phyloP scores from a whole-genome alignment of 306 rosid species.

The Malus asiatica region DNA sequence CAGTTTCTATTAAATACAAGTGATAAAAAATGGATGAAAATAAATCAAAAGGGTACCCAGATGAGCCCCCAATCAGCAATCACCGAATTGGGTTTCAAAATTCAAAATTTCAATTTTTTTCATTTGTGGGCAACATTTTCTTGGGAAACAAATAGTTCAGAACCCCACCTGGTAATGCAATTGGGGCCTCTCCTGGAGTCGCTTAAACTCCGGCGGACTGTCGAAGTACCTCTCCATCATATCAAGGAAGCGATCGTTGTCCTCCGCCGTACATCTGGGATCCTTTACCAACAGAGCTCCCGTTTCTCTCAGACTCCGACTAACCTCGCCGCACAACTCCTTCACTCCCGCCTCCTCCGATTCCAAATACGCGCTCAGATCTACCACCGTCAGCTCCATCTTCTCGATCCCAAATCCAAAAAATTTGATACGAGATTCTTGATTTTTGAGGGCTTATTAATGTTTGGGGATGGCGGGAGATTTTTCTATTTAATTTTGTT shows the following conservation, averaged over 20 bases:
- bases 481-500: background rate
- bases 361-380: constrained; percentile 51
- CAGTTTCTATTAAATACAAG: background rate
- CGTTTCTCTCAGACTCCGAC: constrained; percentile 68
- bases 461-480: background rate
- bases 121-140: background rate
- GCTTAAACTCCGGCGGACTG: constrained; percentile 53
- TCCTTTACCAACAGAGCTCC: constrained; percentile 83
- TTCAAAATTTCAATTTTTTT: background rate
- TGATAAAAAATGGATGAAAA: background rate
- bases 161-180: constrained; percentile 78
- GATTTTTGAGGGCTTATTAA: background rate
- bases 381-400: constrained; percentile 74
- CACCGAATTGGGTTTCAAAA: background rate
- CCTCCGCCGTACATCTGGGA: constrained; percentile 70
- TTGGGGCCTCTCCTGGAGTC: constrained; percentile 66
- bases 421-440: background rate
- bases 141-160: background rate
- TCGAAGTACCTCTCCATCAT: constrained; percentile 90
- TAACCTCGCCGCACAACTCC: constrained; percentile 51
- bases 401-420: background rate
- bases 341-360: constrained; percentile 2
- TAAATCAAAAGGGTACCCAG: background rate
- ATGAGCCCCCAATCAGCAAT: background rate
- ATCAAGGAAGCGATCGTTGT: constrained; percentile 86